These are phyloP conservation scores for Trypanosoma rangeli DNA, from an alignment of 208 protist genomes.

Conservation along the genomic window DNA sequence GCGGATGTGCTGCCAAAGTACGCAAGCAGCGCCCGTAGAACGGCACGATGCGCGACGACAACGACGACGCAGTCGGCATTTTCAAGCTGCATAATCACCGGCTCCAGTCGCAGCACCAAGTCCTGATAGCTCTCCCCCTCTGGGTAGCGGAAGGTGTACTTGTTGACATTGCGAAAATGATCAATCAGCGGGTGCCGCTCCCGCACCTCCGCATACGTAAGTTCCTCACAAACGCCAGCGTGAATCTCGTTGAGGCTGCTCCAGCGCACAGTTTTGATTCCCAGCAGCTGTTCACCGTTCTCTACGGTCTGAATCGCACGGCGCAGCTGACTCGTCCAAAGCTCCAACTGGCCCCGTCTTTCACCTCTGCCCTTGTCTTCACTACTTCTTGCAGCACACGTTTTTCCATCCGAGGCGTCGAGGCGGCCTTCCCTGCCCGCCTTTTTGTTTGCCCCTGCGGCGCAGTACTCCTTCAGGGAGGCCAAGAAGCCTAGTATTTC, in stretches of 20 bases:
- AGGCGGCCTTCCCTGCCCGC: no score
- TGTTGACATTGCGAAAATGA: slow-evolving; percentile 71
- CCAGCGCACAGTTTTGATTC: slow-evolving; percentile 82
- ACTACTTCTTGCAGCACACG: background rate
- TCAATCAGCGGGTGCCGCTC: slow-evolving; percentile 75
- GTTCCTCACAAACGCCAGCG: slow-evolving; percentile 85
- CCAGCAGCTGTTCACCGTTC: slow-evolving; percentile 52
- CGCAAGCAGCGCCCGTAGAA: slow-evolving; percentile 79
- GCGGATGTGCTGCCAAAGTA: slow-evolving; percentile 86
- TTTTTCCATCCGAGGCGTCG: background rate
- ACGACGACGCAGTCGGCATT: slow-evolving; percentile 80
- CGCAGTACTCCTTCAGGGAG: slow-evolving; percentile 61
- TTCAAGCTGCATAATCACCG: slow-evolving; percentile 91
- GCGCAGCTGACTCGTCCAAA: slow-evolving; percentile 87
- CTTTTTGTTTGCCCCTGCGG: slow-evolving; percentile 5
- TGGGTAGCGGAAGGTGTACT: slow-evolving; percentile 90
- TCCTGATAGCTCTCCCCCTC: slow-evolving; percentile 91
- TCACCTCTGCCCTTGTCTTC: background rate
- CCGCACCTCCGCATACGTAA: slow-evolving; percentile 82
- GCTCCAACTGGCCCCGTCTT: slow-evolving; percentile 35
- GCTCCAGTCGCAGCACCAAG: slow-evolving; percentile 82
- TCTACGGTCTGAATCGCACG: slow-evolving; percentile 86
- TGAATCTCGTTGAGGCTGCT: slow-evolving; percentile 89
- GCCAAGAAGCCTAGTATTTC: slow-evolving; percentile 76
- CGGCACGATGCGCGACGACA: slow-evolving; percentile 85